Base-by-base conservation (phyloP, 495 filamentous ascomycete genomes). In the Parachaetomium inaequale region DNA sequence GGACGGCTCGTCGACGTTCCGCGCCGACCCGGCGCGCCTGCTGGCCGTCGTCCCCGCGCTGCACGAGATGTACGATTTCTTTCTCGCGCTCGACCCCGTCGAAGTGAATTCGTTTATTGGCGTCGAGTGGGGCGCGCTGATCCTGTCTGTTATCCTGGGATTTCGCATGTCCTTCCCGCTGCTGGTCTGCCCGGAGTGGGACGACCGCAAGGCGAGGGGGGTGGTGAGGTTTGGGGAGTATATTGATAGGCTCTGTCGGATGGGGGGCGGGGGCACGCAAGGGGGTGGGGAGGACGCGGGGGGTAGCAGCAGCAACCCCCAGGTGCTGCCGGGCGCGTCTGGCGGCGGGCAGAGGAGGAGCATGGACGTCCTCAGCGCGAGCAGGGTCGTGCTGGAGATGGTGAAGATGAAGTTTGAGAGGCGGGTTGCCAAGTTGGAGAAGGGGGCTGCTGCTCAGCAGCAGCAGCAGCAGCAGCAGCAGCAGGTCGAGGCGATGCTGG, bases 91-190 rank as follows among this genome's bases (percentile, higher is more conserved):
- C 0, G 21, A 66, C 11, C 34, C 70, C 0, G 26, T 36, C 7
- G 57, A 68, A 25, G 42, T 79, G 14, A 68, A 72, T 29, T 63
- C 64, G 11, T 74, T 79, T 54, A 63, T 67, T 58, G 66, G 66
- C 34, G 64, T 65, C 36, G 74, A 78, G 59, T 74, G 74, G 68
- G 53, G 67, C 34, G 65, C 62, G 32, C 55, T 79, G 34, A 74
- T 81, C 31, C 25, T 76, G 3, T 31, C 52, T n/a, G 60, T 75
- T 17, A 72, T 80, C n/a, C 57, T 81, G 1, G 70, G 70, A 7
- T 77, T 76, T 36, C 72, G 78, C 2, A 68, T 80, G 45, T 74
- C 72, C 1, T 76, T 81, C 53, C 72, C 78, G 0, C 25, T 77
- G 4, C 29, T 66, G 3, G 63, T 66, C 0, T 79, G 74, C 31